phyloP scores from a whole-genome alignment of 805 yeast species.

The Lipomyces yamadae region DNA sequence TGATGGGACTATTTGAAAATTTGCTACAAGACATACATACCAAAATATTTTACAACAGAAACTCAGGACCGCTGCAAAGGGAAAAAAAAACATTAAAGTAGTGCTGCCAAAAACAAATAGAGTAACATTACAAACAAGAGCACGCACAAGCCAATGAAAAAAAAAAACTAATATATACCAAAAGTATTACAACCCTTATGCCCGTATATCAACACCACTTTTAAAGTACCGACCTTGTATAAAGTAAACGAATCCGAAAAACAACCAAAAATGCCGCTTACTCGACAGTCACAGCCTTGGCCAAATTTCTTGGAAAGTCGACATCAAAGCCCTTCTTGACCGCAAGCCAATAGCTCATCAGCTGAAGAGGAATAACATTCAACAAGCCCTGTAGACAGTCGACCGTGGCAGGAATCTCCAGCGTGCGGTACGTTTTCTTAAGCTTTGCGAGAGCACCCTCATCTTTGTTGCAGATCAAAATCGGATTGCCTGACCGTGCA shows the following conservation, averaged over 20 bases:
- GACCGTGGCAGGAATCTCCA: constrained; percentile 93
- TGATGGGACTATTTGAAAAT: too few relatives aligned
- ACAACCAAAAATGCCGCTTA: constrained; percentile 45
- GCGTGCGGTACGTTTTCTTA: constrained; percentile 48
- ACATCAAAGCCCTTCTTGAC: constrained; percentile 94
- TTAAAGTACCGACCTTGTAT: not conserved
- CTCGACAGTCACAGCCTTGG: constrained; percentile 97
- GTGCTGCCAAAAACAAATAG: not conserved
- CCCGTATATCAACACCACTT: not conserved
- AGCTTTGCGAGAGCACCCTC: constrained; percentile 52
- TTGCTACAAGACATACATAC: not conserved
- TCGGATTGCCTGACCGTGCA: constrained; percentile 97
- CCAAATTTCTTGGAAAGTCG: constrained; percentile 98
- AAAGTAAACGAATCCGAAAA: not conserved
- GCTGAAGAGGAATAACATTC: constrained; percentile 91
- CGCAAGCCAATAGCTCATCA: constrained; percentile 97
- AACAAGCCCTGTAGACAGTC: constrained; percentile 97
- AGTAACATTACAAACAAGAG: not conserved
- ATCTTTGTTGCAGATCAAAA: constrained; percentile 86
- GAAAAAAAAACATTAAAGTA: not conserved
- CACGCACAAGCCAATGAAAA: not conserved
- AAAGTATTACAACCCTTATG: not conserved
- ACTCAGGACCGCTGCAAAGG: not conserved
- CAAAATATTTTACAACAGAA: not conserved
- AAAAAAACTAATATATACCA: not conserved